These are phyloP conservation scores for Backusella macrospora DNA, from an alignment of 192 early-diverging fungal species.

Conservation along the genomic window DNA sequence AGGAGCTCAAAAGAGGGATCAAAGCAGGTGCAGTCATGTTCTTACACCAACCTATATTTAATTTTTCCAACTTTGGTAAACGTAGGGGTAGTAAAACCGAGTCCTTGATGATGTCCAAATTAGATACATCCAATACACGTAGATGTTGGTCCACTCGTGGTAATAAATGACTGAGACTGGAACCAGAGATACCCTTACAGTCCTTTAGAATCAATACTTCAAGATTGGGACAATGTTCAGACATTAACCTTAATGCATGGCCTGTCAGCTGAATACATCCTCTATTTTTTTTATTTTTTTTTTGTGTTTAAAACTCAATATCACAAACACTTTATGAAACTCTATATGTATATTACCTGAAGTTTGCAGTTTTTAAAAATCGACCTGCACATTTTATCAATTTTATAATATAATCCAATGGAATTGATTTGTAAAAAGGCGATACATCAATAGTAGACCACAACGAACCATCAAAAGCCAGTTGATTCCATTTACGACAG, in stretches of 20 bases:
- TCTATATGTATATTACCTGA: slow-evolving; percentile 36
- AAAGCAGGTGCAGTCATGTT: slow-evolving; percentile 49
- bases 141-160: slow-evolving; percentile 37
- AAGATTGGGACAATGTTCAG: slow-evolving; percentile 44
- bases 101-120: slow-evolving; percentile 47
- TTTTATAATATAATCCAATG: slow-evolving; percentile 35
- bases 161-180: slow-evolving; percentile 46
- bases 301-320: slow-evolving; percentile 10
- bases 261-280: slow-evolving; percentile 47
- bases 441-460: slow-evolving; percentile 40
- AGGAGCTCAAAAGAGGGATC: slow-evolving; percentile 26
- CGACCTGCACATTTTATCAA: slow-evolving; percentile 36
- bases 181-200: slow-evolving; percentile 42
- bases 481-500: slow-evolving; percentile 35
- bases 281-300: slow-evolving; percentile 17
- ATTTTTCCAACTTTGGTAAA: slow-evolving; percentile 40
- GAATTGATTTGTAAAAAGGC: slow-evolving; percentile 45
- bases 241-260: slow-evolving; percentile 29
- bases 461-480: slow-evolving; percentile 43
- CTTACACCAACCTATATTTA: slow-evolving; percentile 56
- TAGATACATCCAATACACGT: slow-evolving; percentile 43
- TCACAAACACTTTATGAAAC: slow-evolving; percentile 7
- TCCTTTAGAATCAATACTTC: slow-evolving; percentile 38
- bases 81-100: slow-evolving; percentile 43
- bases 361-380: slow-evolving; percentile 43